Base-by-base conservation (phyloP, 176 grass and related monocot genomes). In the Oryza australiensis region DNA sequence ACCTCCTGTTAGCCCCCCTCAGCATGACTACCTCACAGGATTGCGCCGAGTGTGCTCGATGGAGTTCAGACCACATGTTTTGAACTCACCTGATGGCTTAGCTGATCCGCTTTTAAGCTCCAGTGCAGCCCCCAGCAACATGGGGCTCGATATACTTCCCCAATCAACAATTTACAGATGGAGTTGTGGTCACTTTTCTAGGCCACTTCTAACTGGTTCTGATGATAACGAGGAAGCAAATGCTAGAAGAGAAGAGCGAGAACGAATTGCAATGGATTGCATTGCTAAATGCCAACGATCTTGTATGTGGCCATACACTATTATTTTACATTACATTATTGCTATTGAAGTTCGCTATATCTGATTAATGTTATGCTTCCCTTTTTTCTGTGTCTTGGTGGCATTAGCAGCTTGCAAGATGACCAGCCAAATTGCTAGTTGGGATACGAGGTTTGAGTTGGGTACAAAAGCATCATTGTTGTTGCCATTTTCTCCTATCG, bases 121-220 rank as follows among this genome's bases (percentile, higher is more conserved):
- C 24, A 77, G 55, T 77, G 80, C 74, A 43, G 34, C 85, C 35
- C 88, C 77, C 71, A 92, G 68, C 62, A 81, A 86, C 84, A 78
- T 81, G 64, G 92, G 91, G 77, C 82, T 81, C 59, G 75, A 81
- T 73, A 78, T 90, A 73, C 70, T 87, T 66, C 87, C 90, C 26
- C 93, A 93, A 65, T 95, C 93, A 73, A 88, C 80, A 84, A 95
- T 99, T 72, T 99, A 95, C 84, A 99, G 86, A 73, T 99, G 96
- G 96, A 99, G 96, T 68, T 99, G 96, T 80, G 91, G 96, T 66
- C 96, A 99, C 87, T 99, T 99, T 74, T 91, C 96, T 46, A 93
- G 87, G 82, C 96, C 96, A n/a, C 93, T 99, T 87, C 84, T 94
- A 81, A 90, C 73, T 24, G 66, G 78, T 46, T 78, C 82, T 88